phyloP scores from a whole-genome alignment of 2,329 filamentous ascomycete genomes.

The Colletotrichum neosansevieriae region DNA sequence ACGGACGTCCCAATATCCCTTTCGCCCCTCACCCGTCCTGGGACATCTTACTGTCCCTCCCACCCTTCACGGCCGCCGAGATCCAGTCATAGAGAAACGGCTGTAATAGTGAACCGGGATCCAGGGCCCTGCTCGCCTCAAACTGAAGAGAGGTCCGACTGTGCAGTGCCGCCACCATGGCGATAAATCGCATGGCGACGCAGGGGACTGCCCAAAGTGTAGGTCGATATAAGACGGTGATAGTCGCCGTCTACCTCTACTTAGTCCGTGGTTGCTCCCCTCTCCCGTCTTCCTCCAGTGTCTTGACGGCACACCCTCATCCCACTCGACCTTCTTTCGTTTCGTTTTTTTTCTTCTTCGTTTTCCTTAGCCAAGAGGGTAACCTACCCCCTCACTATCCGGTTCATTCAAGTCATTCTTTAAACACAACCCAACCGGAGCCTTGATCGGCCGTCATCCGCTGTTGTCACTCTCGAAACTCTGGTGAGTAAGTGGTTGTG shows the following conservation, averaged over 20 bases:
- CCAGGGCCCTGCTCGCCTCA: slow-evolving; percentile 29
- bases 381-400: slow-evolving; percentile 1
- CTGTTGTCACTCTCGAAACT: slow-evolving; percentile 34
- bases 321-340: slow-evolving; percentile 33
- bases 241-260: slow-evolving; percentile 33
- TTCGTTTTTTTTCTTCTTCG: slow-evolving; percentile 13
- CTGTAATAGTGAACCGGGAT: slow-evolving; percentile 23
- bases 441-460: slow-evolving; percentile 39
- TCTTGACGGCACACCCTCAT: slow-evolving; percentile 34
- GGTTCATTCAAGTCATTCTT: slow-evolving; percentile 29
- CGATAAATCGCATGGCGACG: slow-evolving; percentile 28
- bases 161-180: slow-evolving; percentile 35
- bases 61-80: slow-evolving; percentile 18
- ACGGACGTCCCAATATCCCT: slow-evolving; percentile 37
- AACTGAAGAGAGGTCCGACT: slow-evolving; percentile 28
- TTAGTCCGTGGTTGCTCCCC: neutral
- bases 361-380: slow-evolving; percentile 17
- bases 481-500: slow-evolving; percentile 29
- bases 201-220: slow-evolving; percentile 35
- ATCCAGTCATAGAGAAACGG: slow-evolving; percentile 28
- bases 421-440: slow-evolving; percentile 11
- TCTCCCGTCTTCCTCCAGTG: slow-evolving; percentile 18
- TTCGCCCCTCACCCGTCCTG: neutral
- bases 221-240: slow-evolving; percentile 40
- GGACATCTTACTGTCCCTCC: slow-evolving; percentile 11